Evolutionary conservation across 129 eudicot species (phyloP), one percentile per base, ranked within the genome.

Genomic region (Tagetes erecta): DNA sequence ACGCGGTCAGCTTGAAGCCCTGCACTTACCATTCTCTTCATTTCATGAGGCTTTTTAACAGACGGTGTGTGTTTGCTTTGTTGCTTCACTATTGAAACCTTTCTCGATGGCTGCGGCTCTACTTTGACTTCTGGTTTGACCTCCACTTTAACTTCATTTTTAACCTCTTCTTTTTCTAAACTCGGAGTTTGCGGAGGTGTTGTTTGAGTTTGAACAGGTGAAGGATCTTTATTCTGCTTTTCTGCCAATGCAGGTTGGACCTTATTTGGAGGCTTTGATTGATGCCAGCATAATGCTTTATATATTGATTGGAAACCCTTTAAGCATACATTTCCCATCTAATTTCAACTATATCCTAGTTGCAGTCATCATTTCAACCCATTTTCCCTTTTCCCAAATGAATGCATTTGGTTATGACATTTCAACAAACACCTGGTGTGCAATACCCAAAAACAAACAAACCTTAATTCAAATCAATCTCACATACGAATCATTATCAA

Each of bases 1-100:
- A 88, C 84, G 0, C 88, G 84, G 1, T 85, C 89, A 7, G 74
- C 79, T 59, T 83, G 86, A 45, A 92, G 87, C 36, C 97, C 97
- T 42, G 80, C 92, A 76, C 92, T 86, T 33, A 78, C 53, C 77
- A 80, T 49, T 63, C 92, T 78, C 84, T 81, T 92, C 38, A 86
- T 83, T 69, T 76, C 77, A 1, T 65, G 79, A 5, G 88, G 80
- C 65, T 70, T 81, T 75, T 67, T 87, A 53, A 80, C 73, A 1
- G 81, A 76, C 50, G 59, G 76, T n/a, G 74, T 36, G 60, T 55
- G 83, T 35, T 80, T 82, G 70, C 78, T 73, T 35, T 64, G 84
- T 74, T 83, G 87, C 53, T 80, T 79, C 42, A 71, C 80, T 73
- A 86, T 37, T 41, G 70, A 68, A 42, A 87, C 78, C 49, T 77